Conservation (phyloP, 768 basidiomycete species). For the Kwoniella heveanensis region DNA sequence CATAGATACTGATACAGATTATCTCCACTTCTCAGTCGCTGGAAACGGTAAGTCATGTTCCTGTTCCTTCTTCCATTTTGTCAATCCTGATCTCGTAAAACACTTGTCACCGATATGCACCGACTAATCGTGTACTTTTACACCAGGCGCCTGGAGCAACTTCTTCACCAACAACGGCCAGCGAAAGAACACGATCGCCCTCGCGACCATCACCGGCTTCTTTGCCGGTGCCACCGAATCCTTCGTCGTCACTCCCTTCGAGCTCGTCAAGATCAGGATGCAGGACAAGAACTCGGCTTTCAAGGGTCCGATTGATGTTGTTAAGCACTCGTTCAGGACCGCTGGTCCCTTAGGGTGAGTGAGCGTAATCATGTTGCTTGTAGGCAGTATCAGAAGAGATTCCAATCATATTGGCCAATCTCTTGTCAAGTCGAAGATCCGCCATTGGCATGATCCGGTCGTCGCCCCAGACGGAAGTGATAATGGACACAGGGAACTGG, state of each 20-base stretch:
- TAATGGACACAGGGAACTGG: no score
- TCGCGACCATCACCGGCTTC: slow-evolving; percentile 90
- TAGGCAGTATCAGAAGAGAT: no score
- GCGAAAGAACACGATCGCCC: slow-evolving; percentile 78
- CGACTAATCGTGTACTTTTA: background rate
- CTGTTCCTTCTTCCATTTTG: background rate
- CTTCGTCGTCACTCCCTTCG: slow-evolving; percentile 87
- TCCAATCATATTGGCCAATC: no score
- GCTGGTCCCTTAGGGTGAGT: slow-evolving; percentile 72
- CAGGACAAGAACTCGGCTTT: slow-evolving; percentile 92
- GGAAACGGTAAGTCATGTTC: slow-evolving; percentile 39
- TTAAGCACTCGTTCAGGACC: slow-evolving; percentile 73
- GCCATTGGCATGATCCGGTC: no score
- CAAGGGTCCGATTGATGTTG: slow-evolving; percentile 87
- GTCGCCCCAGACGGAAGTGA: no score
- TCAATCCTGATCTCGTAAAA: background rate
- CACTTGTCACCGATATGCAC: no score
- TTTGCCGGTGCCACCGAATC: slow-evolving; percentile 95
- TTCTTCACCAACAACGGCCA: slow-evolving; percentile 62
- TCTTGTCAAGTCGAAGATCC: no score
- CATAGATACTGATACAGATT: slow-evolving; percentile 7
- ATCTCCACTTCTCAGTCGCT: slow-evolving; percentile 29
- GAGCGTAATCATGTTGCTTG: slow-evolving; percentile 24
- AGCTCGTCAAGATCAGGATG: slow-evolving; percentile 67
- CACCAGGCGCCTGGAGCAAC: slow-evolving; percentile 88